Evolutionary conservation across 495 filamentous ascomycete genomes (phyloP).

Genomic region (Letharia columbiana): DNA sequence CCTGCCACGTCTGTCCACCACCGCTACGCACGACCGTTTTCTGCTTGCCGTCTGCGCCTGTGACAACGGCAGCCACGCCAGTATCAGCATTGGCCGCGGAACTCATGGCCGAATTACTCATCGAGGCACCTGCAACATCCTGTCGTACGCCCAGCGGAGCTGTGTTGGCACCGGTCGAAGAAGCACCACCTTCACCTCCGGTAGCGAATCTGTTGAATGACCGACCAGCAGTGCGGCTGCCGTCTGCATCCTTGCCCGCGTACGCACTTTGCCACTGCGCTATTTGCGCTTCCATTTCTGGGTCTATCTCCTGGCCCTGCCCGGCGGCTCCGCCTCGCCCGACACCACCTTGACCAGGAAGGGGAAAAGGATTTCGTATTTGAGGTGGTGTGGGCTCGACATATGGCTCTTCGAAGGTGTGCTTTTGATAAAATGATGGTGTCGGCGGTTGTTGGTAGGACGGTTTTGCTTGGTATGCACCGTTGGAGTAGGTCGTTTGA

Average conservation of each 20-base stretch:
- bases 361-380: constrained; percentile 80
- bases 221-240: constrained; percentile 27
- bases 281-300: constrained; percentile 85
- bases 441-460: constrained; percentile 35
- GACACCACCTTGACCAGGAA: constrained; percentile 40
- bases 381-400: constrained; percentile 54
- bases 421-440: constrained; percentile 42
- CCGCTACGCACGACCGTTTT: constrained; percentile 79
- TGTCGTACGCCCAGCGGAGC: constrained; percentile 34
- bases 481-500: constrained; percentile 33
- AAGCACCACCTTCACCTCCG: constrained; percentile 28
- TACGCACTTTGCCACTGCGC: constrained; percentile 97
- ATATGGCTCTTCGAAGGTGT: constrained; percentile 46
- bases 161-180: constrained; percentile 40
- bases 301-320: constrained; percentile 52
- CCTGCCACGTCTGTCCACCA: constrained; percentile 84
- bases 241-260: constrained; percentile 46
- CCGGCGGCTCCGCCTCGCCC: constrained; percentile 31
- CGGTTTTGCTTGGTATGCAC: constrained; percentile 39
- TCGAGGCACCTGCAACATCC: constrained; percentile 23
- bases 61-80: constrained; percentile 37
- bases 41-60: constrained; percentile 41
- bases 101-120: constrained; percentile 29
- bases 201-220: constrained; percentile 25
- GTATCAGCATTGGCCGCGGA: constrained; percentile 36